Evolutionary conservation across 2,329 filamentous ascomycete genomes (phyloP), one percentile per base, ranked within the genome.

Genomic region (Peltaster fructicola): DNA sequence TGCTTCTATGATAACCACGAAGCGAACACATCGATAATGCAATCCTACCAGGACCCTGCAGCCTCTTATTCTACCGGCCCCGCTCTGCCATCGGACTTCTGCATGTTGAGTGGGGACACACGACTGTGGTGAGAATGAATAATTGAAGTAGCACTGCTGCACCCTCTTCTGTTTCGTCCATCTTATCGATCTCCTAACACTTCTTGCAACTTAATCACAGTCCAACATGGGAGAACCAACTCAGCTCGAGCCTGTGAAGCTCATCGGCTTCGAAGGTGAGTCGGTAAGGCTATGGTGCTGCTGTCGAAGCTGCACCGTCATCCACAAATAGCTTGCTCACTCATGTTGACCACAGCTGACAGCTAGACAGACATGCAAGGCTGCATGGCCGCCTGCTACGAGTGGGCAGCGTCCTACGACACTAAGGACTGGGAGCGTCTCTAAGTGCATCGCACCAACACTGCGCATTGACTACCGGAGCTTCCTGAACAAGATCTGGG

Each of bases 391-490:
- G 45, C 44, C 36, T 52, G 57, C 37, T 71, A 65, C 47, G 63
- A 71, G 41, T 73, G 68, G 68, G 67, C 65, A 29, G 67, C 71
- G 45, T 67, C 61, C 53, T 72, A 73, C 48, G 68, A 73, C 47
- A 61, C 59, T 46, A 74, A 74, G 50, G 65, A 73, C 51, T 73
- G 68, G 67, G 53, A 57, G 8, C 61, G 66, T 25, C 58, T 73
- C 54, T 36, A 64, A 61, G 34, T 66, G 63, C 53, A 69, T 77
- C 36, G 70, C 71, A 3, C 70, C 71, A 1, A 69, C 62, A 23
- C 33, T 43, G 15, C 47, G 73, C 60, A 63, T 81, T 40, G 76
- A 82, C 57, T 82, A 82, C 61, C 57, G 47, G 34, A 68, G 47
- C 8, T 59, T 66, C 39, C 50, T 66, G 32, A 50, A 57, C 49